Evolutionary conservation across 371 early-diverging fungal genomes (phyloP).

Genomic region (Circinella umbellata): DNA sequence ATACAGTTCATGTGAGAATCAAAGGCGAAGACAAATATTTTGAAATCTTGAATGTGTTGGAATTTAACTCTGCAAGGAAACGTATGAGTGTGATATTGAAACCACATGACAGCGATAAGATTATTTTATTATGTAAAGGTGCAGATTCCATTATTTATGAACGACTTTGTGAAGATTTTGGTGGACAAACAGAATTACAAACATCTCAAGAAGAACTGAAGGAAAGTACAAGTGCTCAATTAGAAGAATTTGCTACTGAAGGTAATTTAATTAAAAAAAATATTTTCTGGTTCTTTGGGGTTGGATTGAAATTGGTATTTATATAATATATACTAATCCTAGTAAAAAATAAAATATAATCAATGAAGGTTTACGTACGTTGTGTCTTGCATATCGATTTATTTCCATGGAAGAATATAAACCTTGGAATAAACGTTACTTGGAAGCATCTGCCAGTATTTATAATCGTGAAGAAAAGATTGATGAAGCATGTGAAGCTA

Average conservation of each 20-base stretch:
- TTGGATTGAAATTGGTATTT: too few relatives aligned
- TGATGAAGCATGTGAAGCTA: slow-evolving; percentile 80
- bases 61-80: slow-evolving; percentile 73
- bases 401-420: slow-evolving; percentile 77
- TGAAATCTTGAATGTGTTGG: slow-evolving; percentile 65
- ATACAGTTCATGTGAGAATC: slow-evolving; percentile 38
- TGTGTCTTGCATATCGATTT: slow-evolving; percentile 83
- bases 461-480: slow-evolving; percentile 80
- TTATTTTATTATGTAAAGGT: slow-evolving; percentile 79
- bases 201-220: slow-evolving; percentile 25
- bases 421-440: slow-evolving; percentile 76
- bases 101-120: slow-evolving; percentile 56
- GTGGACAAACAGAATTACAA: slow-evolving; percentile 28
- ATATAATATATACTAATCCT: too few relatives aligned
- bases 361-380: slow-evolving; percentile 82
- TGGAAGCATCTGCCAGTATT: slow-evolving; percentile 81
- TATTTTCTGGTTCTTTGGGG: too few relatives aligned
- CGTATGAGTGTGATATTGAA: slow-evolving; percentile 72
- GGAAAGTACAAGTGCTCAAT: slow-evolving; percentile 63
- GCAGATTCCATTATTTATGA: slow-evolving; percentile 76
- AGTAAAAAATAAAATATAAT: background rate
- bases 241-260: slow-evolving; percentile 90
- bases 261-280: too few relatives aligned
- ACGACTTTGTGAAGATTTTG: slow-evolving; percentile 40
- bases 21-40: slow-evolving; percentile 39